Base-by-base conservation (phyloP, 2,329 filamentous ascomycete genomes). In the Pseudocercospora fijiensis region DNA sequence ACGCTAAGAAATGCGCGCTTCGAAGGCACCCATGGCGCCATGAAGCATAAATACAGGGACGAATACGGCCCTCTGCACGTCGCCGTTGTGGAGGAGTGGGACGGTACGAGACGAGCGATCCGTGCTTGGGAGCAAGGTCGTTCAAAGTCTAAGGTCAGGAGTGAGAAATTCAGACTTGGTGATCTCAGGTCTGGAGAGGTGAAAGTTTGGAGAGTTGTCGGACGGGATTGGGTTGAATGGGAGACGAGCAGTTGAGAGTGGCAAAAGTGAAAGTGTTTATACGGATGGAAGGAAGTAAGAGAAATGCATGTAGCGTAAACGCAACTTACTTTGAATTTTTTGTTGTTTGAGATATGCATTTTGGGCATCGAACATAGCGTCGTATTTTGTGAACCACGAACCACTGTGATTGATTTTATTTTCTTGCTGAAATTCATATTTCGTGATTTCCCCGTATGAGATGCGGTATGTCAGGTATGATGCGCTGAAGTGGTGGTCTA, bases 81-180 rank as follows among this genome's bases (percentile, higher is more conserved):
- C 0, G 95, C 86, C 1, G 81, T 99, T 2, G 94, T 99, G 3
- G 86, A 92, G 9, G 95, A 99, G 76, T 99, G 95, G 95, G 95
- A 99, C 76, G 95, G 95, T 2, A 96, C 92, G 45, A 96, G 97
- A 85, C 96, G 96, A 84, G 97, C 98, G 83, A 89, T 99, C 26
- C 83, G 93, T 27, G 93, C 89, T 1, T 98, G 92, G 91, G 95
- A 98, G 77, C 95, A 99, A 76, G 94, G 94, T 0, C 83, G 94
- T 13, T 94, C 98, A 81, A 94, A 90, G 78, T 98, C 97, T 61
- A 71, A 71, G 55, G 89, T 96, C 60, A 95, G 96, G 81, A 81
- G 91, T 65, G 94, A 98, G 82, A 96, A 92, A 79, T 98, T 94
- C 80, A 91, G 93, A 80, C 84, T 99, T 65, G 92, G 93, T 51